Conservation (phyloP, 768 basidiomycete genomes). For the Kwoniella dejecticola region DNA sequence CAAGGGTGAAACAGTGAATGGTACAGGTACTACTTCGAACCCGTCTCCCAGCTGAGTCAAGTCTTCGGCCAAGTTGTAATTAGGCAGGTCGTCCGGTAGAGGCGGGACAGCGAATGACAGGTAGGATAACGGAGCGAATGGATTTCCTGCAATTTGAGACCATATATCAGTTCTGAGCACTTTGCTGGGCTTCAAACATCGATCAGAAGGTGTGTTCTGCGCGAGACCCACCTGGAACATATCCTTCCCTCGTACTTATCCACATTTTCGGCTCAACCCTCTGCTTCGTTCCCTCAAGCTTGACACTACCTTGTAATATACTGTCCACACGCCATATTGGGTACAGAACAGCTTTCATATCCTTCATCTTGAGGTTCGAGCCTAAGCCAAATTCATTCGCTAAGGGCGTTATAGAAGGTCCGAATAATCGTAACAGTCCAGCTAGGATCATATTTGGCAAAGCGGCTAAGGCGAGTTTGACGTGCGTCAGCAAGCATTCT, state of each 20-base stretch:
- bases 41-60: slow-evolving; percentile 44
- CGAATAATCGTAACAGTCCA: slow-evolving; percentile 37
- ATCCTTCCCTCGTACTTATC: slow-evolving; percentile 42
- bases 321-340: slow-evolving; percentile 49
- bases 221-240: slow-evolving; percentile 46
- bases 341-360: slow-evolving; percentile 50
- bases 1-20: slow-evolving; percentile 47
- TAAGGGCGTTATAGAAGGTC: slow-evolving; percentile 23
- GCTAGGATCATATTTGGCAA: slow-evolving; percentile 40
- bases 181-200: neutral
- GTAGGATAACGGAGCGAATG: slow-evolving; percentile 50
- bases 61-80: slow-evolving; percentile 37
- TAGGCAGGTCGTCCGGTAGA: slow-evolving; percentile 39
- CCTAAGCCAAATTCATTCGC: slow-evolving; percentile 49
- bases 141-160: slow-evolving; percentile 44
- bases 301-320: slow-evolving; percentile 30
- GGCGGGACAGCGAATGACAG: slow-evolving; percentile 48
- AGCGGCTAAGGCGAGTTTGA: too few species aligned
- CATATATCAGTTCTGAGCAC: too few species aligned
- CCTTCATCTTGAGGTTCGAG: slow-evolving; percentile 31
- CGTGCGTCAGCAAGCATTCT: too few species aligned
- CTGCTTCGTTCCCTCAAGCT: slow-evolving; percentile 8
- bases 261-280: slow-evolving; percentile 29
- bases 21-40: slow-evolving; percentile 43
- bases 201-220: neutral